Evolutionary conservation across 306 rosid species (phyloP), one percentile per base, ranked within the genome.

Genomic region (Dryas alaskensis): DNA sequence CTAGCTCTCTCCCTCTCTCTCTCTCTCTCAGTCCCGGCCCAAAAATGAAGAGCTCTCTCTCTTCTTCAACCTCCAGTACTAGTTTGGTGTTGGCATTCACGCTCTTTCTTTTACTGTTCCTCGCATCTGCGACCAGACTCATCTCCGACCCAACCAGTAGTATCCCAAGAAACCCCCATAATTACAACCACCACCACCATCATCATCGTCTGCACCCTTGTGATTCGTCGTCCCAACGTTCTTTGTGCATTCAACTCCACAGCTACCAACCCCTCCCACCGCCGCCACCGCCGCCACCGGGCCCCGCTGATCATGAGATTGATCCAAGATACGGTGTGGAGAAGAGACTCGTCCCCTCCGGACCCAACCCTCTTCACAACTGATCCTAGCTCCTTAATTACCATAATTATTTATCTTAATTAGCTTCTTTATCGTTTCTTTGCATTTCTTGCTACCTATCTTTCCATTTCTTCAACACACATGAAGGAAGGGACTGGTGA

Each of bases 341-440:
- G 73, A 94, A 92, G 89, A 86, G 99, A 79, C 68, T 81, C 1
- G 97, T 94, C 31, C 99, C 99, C 16, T 81, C 99, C 9, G 99
- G 99, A 3, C 99, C 99, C 25, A 94, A 94, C 93, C 99, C 96
- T 66, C 99, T 94, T 74, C 99, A 94, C 84, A 94, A 94, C 59
- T 92, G 84, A 87, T 60, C 69, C n/a, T 1, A 25, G n/a, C 7
- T 62, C 27, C 73, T 79, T 67, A 45, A 50, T n/a, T 4, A 45
- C 14, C 2, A 10, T 37, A 3, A 40, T 12, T 60, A 43, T 59
- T 3, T 7, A 40, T 40, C 48, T 2, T 17, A n/a, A 31, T 31
- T 31, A 31, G 37, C 49, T 69, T 27, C 43, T 57, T 31, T 60
- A 3, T 47, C 37, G 11, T 25, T 72, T 53, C 45, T 60, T 53